These are phyloP conservation scores for Magnolia officinalis DNA, from an alignment of 164 flowering plant species.

Conservation along the genomic window DNA sequence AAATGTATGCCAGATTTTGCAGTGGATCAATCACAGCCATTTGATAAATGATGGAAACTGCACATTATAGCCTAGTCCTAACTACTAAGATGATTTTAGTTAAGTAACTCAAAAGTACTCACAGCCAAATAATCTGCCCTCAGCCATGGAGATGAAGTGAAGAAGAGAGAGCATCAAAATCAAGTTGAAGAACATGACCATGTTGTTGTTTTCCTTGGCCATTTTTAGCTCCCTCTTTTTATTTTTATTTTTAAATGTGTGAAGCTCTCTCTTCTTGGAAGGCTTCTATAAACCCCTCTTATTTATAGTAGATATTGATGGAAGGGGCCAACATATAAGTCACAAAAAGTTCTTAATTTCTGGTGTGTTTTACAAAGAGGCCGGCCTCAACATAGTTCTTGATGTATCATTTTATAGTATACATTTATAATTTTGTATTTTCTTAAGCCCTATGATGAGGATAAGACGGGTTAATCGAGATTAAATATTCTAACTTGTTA, in stretches of 20 bases:
- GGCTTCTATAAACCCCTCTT: neutral
- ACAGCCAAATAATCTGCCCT: slow-evolving; percentile 2
- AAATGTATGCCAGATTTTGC: neutral
- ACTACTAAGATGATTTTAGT: no score
- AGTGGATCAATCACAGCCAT: no score
- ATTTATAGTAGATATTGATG: neutral
- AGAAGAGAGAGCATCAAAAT: slow-evolving; percentile 3
- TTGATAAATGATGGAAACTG: no score
- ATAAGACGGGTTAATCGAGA: no score
- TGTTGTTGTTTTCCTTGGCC: slow-evolving; percentile 1
- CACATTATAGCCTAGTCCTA: no score
- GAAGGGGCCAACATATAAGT: neutral
- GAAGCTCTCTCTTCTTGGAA: neutral
- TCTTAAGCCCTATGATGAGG: no score
- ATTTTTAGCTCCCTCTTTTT: neutral
- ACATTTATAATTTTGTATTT: no score
- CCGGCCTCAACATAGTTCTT: neutral
- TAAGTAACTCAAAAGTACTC: neutral
- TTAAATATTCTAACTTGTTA: no score
- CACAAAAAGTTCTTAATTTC: neutral
- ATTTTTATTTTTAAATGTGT: neutral
- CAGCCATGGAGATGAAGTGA: slow-evolving; percentile 7
- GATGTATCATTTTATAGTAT: neutral
- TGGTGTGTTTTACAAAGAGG: neutral
- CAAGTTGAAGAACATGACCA: slow-evolving; percentile 4